These are phyloP conservation scores for Spiromastix sp. DNA, from an alignment of 2,329 filamentous ascomycete species.

Conservation along the genomic window DNA sequence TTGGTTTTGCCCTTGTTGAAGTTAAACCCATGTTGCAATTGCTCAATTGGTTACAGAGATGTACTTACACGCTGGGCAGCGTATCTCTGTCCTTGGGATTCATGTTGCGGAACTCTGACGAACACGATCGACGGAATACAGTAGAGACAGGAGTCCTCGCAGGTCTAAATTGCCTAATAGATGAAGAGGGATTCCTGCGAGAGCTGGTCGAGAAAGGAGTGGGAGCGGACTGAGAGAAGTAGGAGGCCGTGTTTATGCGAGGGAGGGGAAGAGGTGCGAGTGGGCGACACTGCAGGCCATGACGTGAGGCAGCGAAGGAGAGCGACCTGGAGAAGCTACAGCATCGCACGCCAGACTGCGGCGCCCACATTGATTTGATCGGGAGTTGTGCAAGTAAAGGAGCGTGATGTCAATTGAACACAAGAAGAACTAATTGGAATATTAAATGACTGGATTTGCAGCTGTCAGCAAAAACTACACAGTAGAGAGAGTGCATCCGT, in stretches of 20 bases:
- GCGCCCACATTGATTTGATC: too few relatives aligned
- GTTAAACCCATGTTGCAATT: not conserved
- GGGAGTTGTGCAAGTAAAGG: too few relatives aligned
- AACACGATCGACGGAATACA: slow-evolving; percentile 25
- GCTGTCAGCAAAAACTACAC: too few relatives aligned
- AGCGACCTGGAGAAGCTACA: too few relatives aligned
- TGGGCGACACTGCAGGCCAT: not conserved
- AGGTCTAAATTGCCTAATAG: slow-evolving; percentile 8
- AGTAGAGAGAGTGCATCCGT: too few relatives aligned
- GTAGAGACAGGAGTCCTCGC: slow-evolving; percentile 12
- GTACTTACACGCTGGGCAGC: slow-evolving; percentile 34
- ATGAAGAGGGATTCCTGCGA: slow-evolving; percentile 10
- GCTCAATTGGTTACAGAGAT: slow-evolving; percentile 1
- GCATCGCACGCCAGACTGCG: too few relatives aligned
- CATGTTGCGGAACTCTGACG: slow-evolving; percentile 33
- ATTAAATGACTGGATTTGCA: too few relatives aligned
- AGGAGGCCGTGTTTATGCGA: slow-evolving; percentile 4
- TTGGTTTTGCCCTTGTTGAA: slow-evolving; percentile 58
- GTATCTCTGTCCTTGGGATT: slow-evolving; percentile 34
- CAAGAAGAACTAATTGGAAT: too few relatives aligned
- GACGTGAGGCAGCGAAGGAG: not conserved
- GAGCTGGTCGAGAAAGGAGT: slow-evolving; percentile 10
- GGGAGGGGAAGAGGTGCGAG: slow-evolving; percentile 4
- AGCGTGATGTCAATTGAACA: too few relatives aligned
- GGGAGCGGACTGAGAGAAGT: not conserved